These are phyloP conservation scores for Gossypium australe DNA, from an alignment of 345 rosid species.

Conservation along the genomic window DNA sequence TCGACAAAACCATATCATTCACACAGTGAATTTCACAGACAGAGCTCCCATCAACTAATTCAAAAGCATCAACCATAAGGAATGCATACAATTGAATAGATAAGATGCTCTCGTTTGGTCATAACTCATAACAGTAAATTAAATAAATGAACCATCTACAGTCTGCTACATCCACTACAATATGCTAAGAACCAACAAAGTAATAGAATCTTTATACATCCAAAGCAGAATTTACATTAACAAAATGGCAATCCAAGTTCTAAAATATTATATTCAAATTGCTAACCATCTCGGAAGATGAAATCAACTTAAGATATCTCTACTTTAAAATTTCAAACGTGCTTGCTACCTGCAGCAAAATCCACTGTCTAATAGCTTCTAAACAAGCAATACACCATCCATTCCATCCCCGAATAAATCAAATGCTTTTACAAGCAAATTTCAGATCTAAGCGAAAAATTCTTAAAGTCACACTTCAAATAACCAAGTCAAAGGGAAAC, in stretches of 20 bases:
- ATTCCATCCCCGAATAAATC: neutral
- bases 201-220: neutral
- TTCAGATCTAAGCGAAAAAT: slow-evolving; percentile 4
- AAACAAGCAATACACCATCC: neutral
- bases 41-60: slow-evolving; percentile 40
- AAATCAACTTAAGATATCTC: neutral
- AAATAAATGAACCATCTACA: neutral
- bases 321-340: neutral
- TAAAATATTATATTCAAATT: neutral
- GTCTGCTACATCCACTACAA: neutral
- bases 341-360: neutral
- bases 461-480: neutral
- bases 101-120: neutral
- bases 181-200: neutral
- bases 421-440: neutral
- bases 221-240: neutral
- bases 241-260: neutral
- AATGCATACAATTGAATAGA: slow-evolving; percentile 16
- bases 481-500: neutral
- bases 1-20: slow-evolving; percentile 11
- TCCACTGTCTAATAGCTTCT: neutral
- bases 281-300: slow-evolving; percentile 2
- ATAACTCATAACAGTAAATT: neutral
- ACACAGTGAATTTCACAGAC: neutral
- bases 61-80: slow-evolving; percentile 25